A percentile compares a stretch with the other conserved stretches of the same genome.
These are phyloP conservation scores for Coleophoma cylindrospora DNA, from an alignment of 2,329 filamentous ascomycete species.

Conservation along the genomic window DNA sequence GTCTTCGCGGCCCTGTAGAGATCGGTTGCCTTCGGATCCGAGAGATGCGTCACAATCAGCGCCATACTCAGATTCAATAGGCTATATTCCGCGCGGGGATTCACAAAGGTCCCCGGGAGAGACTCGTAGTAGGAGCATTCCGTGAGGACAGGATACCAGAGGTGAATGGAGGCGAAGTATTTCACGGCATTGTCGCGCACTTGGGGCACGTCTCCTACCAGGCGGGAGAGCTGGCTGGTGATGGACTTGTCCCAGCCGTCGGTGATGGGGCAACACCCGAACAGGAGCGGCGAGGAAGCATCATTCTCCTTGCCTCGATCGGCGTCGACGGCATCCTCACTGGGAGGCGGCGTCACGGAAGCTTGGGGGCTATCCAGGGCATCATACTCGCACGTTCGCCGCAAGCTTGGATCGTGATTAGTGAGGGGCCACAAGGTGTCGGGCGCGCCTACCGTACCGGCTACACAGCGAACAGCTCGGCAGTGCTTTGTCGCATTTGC, in stretches of 20 bases:
- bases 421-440: background rate
- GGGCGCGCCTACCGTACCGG: background rate
- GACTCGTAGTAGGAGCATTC: constrained; percentile 7
- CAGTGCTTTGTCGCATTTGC: background rate
- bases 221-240: too few species aligned
- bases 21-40: constrained; percentile 5
- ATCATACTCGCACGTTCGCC: background rate
- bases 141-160: constrained; percentile 13
- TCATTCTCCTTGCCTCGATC: background rate
- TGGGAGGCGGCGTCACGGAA: background rate
- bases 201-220: too few species aligned
- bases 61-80: constrained; percentile 10
- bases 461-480: background rate
- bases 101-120: constrained; percentile 2
- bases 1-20: constrained; percentile 3
- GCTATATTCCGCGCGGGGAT: constrained; percentile 9
- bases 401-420: background rate
- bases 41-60: constrained; percentile 5
- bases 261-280: too few species aligned
- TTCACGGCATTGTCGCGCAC: too few species aligned
- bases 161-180: background rate
- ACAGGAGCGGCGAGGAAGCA: background rate
- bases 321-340: background rate
- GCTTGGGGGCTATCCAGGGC: background rate
- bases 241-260: too few species aligned